Base-by-base conservation (phyloP, 208 protist genomes). In the Wallacemonas sp. region DNA sequence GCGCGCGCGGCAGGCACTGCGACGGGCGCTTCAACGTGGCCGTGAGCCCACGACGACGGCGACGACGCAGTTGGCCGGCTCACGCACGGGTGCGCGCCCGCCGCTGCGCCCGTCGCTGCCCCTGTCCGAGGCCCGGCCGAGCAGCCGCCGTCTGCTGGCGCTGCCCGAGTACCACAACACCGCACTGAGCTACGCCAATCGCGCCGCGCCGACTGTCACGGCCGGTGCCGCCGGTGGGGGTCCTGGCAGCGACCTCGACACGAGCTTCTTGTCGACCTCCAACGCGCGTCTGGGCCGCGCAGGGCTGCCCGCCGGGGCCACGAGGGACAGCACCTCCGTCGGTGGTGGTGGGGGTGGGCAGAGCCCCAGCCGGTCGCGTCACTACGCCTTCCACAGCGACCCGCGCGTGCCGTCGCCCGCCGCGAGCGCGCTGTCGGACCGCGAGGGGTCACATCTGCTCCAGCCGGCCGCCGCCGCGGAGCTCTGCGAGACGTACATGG, bases 401-500 rank as follows among this genome's bases (percentile, higher is more conserved):
- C 7, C 20, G 49, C 49, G 49, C 20, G 49, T 7, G 26, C 7
- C 7, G 29, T 62, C 55, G 7, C 49, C 26, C 25, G 11, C 25
- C 26, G 5, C 49, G 14, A 22, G 12, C n/a, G 49, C 49, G 11
- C 49, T 22, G n/a, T 33, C 12, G 20, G 49, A 57, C 8, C 26
- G 28, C 25, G 49, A 33, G 14, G 11, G 25, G 11, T 11, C 8
- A 36, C 11, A 11, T 7, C 11, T 44, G 49, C n/a, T n/a, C 25
- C 5, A 33, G 5, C 11, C 22, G 31, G 31, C 16, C 16, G 20
- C 3, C 16, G 29, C 26, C 4, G 52, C 25, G 18, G 32, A 41
- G 29, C 3, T 25, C n/a, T 33, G 39, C 52, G 59, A 59, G 12
- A 49, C 59, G 38, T 74, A 69, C 41, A 45, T 74, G 3, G 57